Evolutionary conservation across 495 filamentous ascomycete genomes (phyloP).

Genomic region (Hypoxylon cercidicola): DNA sequence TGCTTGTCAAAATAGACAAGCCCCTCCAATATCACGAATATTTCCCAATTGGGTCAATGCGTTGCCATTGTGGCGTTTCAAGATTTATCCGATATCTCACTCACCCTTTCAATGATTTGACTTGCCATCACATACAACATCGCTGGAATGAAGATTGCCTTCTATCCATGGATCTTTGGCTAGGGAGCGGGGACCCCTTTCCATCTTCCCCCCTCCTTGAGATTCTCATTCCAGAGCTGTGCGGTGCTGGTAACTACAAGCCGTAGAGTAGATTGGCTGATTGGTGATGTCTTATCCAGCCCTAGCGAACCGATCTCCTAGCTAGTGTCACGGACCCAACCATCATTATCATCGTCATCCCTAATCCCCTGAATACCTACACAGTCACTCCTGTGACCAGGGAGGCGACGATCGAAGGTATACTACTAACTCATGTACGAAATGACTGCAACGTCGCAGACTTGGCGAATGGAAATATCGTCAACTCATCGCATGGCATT

Average conservation of each 20-base stretch:
- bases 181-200: slow-evolving; percentile 3
- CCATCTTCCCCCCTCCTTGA: background rate
- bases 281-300: slow-evolving; percentile 35
- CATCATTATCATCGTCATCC: slow-evolving; percentile 35
- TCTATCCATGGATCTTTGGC: slow-evolving; percentile 14
- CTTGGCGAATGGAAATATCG: slow-evolving; percentile 20
- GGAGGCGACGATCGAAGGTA: slow-evolving; percentile 13
- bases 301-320: slow-evolving; percentile 26
- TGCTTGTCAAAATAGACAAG: slow-evolving; percentile 3
- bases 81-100: slow-evolving; percentile 40
- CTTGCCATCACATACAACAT: slow-evolving; percentile 28
- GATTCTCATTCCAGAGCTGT: slow-evolving; percentile 21
- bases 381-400: slow-evolving; percentile 15
- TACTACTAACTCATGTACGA: slow-evolving; percentile 16
- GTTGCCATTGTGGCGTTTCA: slow-evolving; percentile 35
- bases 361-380: slow-evolving; percentile 28
- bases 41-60: slow-evolving; percentile 29
- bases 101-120: slow-evolving; percentile 26
- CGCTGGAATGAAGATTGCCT: slow-evolving; percentile 33
- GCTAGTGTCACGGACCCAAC: slow-evolving; percentile 21
- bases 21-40: slow-evolving; percentile 25
- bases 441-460: slow-evolving; percentile 25
- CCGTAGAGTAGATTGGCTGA: background rate
- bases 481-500: slow-evolving; percentile 8
- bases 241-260: background rate